These are phyloP conservation scores for Diaporthe ilicicola DNA, from an alignment of 2,329 filamentous ascomycete species.

Conservation along the genomic window DNA sequence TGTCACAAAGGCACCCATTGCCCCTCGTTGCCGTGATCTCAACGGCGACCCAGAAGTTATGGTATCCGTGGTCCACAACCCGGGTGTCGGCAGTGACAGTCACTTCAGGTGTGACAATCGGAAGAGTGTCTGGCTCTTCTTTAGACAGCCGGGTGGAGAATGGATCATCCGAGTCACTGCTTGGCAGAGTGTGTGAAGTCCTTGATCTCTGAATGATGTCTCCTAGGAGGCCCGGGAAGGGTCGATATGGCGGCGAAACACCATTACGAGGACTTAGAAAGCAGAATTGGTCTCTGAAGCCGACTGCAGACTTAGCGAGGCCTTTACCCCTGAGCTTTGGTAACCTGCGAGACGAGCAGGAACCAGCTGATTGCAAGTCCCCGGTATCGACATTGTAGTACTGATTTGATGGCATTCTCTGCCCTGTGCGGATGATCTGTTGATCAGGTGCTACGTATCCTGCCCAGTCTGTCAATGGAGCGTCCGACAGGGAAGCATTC, in stretches of 20 bases:
- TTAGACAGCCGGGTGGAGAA: neutral
- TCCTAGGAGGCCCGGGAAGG: slow-evolving; percentile 26
- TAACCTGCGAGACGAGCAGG: slow-evolving; percentile 1
- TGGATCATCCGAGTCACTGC: slow-evolving; percentile 7
- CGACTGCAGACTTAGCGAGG: slow-evolving; percentile 17
- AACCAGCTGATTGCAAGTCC: neutral
- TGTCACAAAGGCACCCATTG: slow-evolving; percentile 19
- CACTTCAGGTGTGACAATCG: slow-evolving; percentile 19
- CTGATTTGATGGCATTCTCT: neutral
- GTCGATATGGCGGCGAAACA: slow-evolving; percentile 12
- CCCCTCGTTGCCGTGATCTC: slow-evolving; percentile 29
- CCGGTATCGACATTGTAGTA: neutral
- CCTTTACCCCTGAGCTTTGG: slow-evolving; percentile 15
- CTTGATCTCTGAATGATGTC: slow-evolving; percentile 26
- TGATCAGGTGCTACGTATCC: neutral
- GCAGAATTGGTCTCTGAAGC: slow-evolving; percentile 26
- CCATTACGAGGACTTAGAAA: slow-evolving; percentile 17
- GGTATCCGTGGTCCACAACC: slow-evolving; percentile 12
- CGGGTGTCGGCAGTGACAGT: slow-evolving; percentile 30
- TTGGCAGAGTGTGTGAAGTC: neutral
- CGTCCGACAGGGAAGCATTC: neutral
- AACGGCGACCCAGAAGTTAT: slow-evolving; percentile 32
- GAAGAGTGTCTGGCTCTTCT: neutral
- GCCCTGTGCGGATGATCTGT: neutral
- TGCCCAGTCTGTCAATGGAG: neutral